Evolutionary conservation across 208 protist species (phyloP), one percentile per base, ranked within the genome.

Genomic region (Angomonas deanei): DNA sequence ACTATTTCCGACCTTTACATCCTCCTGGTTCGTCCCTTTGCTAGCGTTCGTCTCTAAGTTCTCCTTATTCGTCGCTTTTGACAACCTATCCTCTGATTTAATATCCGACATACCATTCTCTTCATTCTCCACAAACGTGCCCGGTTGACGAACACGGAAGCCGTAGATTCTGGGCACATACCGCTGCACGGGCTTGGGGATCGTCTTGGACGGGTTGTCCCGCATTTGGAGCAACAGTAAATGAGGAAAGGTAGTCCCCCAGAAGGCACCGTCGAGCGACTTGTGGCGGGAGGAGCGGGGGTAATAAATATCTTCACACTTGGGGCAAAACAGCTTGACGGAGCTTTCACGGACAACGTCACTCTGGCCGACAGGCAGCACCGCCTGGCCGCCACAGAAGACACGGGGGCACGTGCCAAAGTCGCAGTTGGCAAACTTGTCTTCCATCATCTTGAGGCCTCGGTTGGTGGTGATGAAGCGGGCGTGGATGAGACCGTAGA

Each of bases 401-500:
- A 98, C 94, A 17, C 98, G 80, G 1, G 97, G 97, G 75, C 98
- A 99, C 27, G 82, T 76, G 46, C 97, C 97, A 81, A 99, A 99
- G 46, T 98, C 84, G n/a, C 74, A 83, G 28, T 96, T 70, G 15
- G 88, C 66, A 72, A 91, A 99, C 79, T 99, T 99, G 38, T 98
- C 93, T 65, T 97, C 87, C 98, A 99, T 99, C 17, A 97, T 80
- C 34, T 89, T 84, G 42, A 99, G 64, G 10, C 98, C 98, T 13
- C 96, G 80, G 21, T 76, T 82, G 17, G 98, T 99, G 6, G 98
- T 82, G 68, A 99, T 99, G 74, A 98, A 99, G 59, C 98, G 88
- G 3, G 98, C 97, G 76, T 99, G 98, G 58, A 99, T 99, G 19
- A 99, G 88, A 4, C 98, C 98, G 72, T 99, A 99, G 4, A 99